phyloP scores from a whole-genome alignment of 768 basidiomycete species.

The Kwoniella bestiolae region DNA sequence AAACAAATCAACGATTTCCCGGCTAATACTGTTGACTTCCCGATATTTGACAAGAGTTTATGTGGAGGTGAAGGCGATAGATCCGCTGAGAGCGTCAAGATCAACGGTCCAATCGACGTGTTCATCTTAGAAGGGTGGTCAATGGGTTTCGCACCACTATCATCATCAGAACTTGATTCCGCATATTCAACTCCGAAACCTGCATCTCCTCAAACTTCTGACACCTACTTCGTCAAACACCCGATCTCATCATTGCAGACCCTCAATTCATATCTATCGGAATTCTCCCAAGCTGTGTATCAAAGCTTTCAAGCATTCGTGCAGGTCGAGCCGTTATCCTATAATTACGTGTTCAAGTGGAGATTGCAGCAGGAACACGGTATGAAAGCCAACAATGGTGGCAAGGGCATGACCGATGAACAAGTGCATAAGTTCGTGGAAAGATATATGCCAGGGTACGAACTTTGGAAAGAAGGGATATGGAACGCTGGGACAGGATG shows the following conservation, averaged over 20 bases:
- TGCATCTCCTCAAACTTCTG: constrained; percentile 18
- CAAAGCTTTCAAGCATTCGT: constrained; percentile 72
- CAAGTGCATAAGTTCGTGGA: constrained; percentile 79
- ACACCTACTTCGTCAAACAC: constrained; percentile 28
- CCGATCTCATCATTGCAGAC: constrained; percentile 25
- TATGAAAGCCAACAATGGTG: constrained; percentile 86
- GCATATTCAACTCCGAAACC: constrained; percentile 20
- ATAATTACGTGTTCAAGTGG: constrained; percentile 78
- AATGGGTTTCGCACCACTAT: constrained; percentile 63
- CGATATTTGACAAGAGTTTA: constrained; percentile 85
- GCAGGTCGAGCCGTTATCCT: constrained; percentile 63
- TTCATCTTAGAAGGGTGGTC: constrained; percentile 97
- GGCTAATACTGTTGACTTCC: constrained; percentile 16
- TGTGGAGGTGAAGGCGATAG: constrained; percentile 85
- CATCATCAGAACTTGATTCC: constrained; percentile 7
- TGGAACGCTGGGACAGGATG: constrained; percentile 26
- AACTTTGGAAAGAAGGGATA: constrained; percentile 78
- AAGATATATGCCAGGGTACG: constrained; percentile 92
- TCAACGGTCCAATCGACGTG: constrained; percentile 69
- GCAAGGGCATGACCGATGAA: constrained; percentile 84
- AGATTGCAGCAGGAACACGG: constrained; percentile 83
- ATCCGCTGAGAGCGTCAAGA: constrained; percentile 60
- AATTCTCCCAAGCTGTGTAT: constrained; percentile 71
- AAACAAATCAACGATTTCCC: constrained; percentile 58
- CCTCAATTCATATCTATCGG: constrained; percentile 58